Evolutionary conservation across 768 basidiomycete species (phyloP).

Genomic region (Terana coerulea): DNA sequence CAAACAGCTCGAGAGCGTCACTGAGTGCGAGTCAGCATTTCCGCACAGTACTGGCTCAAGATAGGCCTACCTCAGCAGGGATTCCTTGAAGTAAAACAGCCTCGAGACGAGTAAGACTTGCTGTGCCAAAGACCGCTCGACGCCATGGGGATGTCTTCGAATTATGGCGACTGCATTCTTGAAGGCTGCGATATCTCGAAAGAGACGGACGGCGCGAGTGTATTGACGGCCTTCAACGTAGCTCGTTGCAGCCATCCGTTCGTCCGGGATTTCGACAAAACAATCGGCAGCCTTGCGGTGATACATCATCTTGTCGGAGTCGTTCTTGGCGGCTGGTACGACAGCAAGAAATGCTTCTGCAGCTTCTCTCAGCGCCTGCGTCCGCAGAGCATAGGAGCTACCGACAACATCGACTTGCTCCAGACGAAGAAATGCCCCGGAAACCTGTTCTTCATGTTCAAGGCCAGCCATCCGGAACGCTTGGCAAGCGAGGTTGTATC

Average conservation of each 20-base stretch:
- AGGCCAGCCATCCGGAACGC: neutral
- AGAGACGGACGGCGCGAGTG: neutral
- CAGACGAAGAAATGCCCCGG: neutral
- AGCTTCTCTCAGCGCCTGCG: neutral
- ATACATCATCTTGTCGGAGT: neutral
- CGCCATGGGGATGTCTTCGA: neutral
- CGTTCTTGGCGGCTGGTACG: neutral
- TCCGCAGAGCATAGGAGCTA: neutral
- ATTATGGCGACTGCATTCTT: neutral
- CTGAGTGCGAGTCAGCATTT: neutral
- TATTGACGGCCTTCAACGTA: neutral
- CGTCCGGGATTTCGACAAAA: neutral
- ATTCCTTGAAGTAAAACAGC: neutral
- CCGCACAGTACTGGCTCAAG: too few species aligned
- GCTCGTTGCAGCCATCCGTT: neutral
- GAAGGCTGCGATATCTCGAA: neutral
- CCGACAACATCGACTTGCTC: neutral
- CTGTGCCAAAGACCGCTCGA: neutral
- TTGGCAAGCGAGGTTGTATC: neutral
- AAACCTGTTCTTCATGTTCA: neutral
- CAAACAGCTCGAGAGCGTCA: neutral
- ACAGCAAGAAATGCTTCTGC: slow-evolving; percentile 1
- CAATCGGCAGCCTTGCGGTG: neutral
- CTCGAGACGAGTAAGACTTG: neutral
- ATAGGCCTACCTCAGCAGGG: neutral